phyloP scores from a whole-genome alignment of 2,329 filamentous ascomycete species.

The Teratosphaeria destructans region DNA sequence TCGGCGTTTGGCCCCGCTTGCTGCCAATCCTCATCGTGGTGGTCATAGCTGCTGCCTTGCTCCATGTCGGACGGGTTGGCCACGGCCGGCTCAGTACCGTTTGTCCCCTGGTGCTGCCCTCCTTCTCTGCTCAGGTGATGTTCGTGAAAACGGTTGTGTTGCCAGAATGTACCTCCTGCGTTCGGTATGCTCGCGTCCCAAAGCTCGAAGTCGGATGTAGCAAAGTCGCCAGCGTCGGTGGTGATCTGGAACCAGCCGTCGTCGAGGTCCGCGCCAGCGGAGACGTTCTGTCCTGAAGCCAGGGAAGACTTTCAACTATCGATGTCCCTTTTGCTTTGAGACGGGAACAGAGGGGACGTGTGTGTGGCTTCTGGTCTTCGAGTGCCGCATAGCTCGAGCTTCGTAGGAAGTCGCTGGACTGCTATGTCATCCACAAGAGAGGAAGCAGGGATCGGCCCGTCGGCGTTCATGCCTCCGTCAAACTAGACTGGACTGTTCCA shows the following conservation, averaged over 20 bases:
- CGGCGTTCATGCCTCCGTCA: neutral
- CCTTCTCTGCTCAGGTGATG: neutral
- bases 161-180: neutral
- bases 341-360: neutral
- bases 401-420: neutral
- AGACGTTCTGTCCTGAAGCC: neutral
- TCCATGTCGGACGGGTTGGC: conserved; percentile 14
- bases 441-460: neutral
- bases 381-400: neutral
- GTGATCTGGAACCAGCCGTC: neutral
- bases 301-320: neutral
- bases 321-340: neutral
- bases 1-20: conserved; percentile 43
- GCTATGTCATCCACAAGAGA: neutral
- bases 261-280: neutral
- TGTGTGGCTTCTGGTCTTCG: neutral
- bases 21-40: conserved; percentile 69
- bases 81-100: neutral
- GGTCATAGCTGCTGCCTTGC: conserved; percentile 44
- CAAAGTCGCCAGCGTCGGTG: neutral
- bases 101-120: neutral
- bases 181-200: neutral
- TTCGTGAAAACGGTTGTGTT: neutral
- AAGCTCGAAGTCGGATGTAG: neutral
- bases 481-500: no score